Percentiles rank a stretch among this genome's conserved stretches.
phyloP scores from a whole-genome alignment of 2,329 filamentous ascomycete genomes.

The Aspergillus calidoustus region DNA sequence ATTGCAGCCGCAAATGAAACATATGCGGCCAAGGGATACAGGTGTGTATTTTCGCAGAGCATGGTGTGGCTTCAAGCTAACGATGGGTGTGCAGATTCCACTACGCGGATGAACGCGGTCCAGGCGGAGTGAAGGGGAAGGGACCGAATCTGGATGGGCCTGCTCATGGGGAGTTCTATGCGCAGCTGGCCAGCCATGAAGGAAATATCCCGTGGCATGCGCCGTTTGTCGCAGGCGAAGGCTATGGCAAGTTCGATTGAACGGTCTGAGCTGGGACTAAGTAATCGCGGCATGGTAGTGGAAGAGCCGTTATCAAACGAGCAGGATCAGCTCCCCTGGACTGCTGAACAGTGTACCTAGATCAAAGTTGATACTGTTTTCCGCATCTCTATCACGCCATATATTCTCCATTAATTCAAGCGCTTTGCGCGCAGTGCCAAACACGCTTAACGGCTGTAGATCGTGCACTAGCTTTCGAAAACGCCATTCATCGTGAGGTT shows the following conservation, averaged over 20 bases:
- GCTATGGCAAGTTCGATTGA: conserved; percentile 1
- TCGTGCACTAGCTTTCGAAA: background rate
- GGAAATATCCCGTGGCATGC: background rate
- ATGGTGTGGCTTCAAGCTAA: background rate
- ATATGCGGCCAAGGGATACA: background rate
- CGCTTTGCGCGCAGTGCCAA: background rate
- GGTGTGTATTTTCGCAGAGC: background rate
- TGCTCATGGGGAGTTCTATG: conserved; percentile 6
- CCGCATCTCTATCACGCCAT: background rate
- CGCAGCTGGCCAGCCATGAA: background rate
- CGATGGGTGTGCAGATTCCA: background rate
- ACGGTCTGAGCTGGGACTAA: background rate
- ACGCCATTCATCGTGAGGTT: background rate
- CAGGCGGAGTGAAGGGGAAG: background rate
- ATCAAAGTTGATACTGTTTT: background rate
- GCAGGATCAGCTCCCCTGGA: background rate
- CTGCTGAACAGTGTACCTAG: background rate
- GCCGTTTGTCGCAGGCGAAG: conserved; percentile 11
- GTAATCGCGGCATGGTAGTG: background rate
- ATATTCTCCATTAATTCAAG: background rate
- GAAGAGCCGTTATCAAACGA: background rate
- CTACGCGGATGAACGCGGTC: background rate
- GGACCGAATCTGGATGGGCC: background rate
- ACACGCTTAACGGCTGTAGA: background rate
- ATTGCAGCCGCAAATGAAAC: background rate